Percentiles rank a stretch among this genome's conserved stretches.
phyloP scores from a whole-genome alignment of 208 protist genomes.

The Angomonas deanei region DNA sequence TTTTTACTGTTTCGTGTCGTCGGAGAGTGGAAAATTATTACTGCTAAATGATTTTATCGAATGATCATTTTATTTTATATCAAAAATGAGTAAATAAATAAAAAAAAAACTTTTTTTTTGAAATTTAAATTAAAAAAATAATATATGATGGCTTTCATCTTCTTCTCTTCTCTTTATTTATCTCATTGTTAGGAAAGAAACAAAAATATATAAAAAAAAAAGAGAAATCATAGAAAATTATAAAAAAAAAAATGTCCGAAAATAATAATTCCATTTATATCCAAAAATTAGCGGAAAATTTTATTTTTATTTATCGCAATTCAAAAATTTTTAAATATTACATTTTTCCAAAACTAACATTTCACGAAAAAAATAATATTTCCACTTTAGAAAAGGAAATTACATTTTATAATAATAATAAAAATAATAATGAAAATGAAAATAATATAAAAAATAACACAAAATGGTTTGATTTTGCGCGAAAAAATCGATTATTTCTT shows the following conservation, averaged over 20 bases:
- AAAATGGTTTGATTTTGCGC: not conserved
- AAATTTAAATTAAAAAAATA: slow-evolving; percentile 10
- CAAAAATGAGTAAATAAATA: too few relatives aligned
- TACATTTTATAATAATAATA: not conserved
- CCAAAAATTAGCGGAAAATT: not conserved
- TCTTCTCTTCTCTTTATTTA: not conserved
- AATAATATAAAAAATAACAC: not conserved
- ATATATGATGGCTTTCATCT: not conserved
- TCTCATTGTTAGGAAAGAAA: not conserved
- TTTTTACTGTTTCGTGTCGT: not conserved
- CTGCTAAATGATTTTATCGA: too few relatives aligned
- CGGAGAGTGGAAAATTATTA: slow-evolving; percentile 3
- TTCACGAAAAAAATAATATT: not conserved
- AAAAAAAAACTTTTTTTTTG: too few relatives aligned
- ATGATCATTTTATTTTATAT: too few relatives aligned
- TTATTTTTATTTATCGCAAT: not conserved
- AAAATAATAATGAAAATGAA: not conserved
- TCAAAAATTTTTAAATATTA: not conserved
- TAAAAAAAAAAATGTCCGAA: not conserved
- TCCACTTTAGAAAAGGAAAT: not conserved
- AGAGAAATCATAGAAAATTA: not conserved
- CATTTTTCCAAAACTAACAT: not conserved
- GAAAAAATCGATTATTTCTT: not conserved
- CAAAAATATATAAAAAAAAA: not conserved
- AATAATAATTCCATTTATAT: not conserved